These are phyloP conservation scores for Kwoniella bestiolae DNA, from an alignment of 768 basidiomycete genomes.

Conservation along the genomic window DNA sequence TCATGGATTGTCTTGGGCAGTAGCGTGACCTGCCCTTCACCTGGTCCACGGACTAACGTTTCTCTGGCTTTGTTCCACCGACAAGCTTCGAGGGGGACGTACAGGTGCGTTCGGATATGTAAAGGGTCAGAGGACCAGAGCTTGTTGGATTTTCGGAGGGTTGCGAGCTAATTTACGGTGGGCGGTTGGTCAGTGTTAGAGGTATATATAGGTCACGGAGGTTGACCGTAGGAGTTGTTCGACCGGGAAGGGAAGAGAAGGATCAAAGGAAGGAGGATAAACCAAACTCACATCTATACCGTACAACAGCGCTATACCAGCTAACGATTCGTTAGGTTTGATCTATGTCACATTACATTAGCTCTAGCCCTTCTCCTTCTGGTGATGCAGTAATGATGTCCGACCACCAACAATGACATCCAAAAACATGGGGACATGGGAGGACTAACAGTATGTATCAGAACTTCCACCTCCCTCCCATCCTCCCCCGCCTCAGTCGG, in stretches of 20 bases:
- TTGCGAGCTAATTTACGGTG: constrained; percentile 61
- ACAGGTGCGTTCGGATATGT: constrained; percentile 78
- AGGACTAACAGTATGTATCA: constrained; percentile 58
- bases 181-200: not conserved
- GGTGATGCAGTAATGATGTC: no score
- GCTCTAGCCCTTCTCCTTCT: not conserved
- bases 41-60: constrained; percentile 47
- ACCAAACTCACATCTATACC: constrained; percentile 68
- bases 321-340: constrained; percentile 73
- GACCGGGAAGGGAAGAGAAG: no score
- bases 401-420: not conserved
- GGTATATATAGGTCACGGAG: no score
- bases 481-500: constrained; percentile 10
- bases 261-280: not conserved
- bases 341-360: constrained; percentile 61
- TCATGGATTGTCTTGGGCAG: constrained; percentile 33
- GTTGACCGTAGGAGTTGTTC: no score
- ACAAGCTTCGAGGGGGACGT: constrained; percentile 68
- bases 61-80: constrained; percentile 53
- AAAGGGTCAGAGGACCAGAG: constrained; percentile 93
- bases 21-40: constrained; percentile 50
- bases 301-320: constrained; percentile 86
- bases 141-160: constrained; percentile 84
- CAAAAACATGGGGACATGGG: not conserved
- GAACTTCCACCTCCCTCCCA: constrained; percentile 54